Evolutionary conservation across 768 basidiomycete species (phyloP), one percentile per base, ranked within the genome.

Genomic region (Suillus cothurnatus): DNA sequence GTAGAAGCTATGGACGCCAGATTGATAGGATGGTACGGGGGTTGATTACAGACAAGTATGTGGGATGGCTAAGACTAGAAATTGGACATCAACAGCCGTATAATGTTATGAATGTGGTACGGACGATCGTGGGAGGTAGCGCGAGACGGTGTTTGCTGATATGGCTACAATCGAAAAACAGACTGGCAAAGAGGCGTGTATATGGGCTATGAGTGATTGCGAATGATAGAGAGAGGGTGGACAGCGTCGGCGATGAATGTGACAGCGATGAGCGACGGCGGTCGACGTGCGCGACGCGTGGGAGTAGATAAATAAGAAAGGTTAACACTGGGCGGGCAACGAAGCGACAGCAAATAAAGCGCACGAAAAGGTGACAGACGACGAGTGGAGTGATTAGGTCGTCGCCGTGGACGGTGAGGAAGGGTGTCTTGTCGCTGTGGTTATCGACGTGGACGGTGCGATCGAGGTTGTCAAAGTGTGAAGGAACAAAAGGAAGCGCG

Each of bases 1-100:
- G 71, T 68, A 26, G 74, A 71, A 70, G 65, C 68, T 56, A 43
- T 69, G 74, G 82, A 76, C 78, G 85, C 85, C 85, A 86, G 84
- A 71, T 72, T 84, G 85, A 76, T 78, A 64, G 65, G 28, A 58
- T 26, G 53, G 49, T 32, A 65, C 36, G 70, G 4, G 59, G 43
- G 67, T 65, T 45, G 68, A 76, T 76, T 78, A 76, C 76, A 76
- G 59, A 66, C 63, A 70, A 71, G 34, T 74, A 68, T 73, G 66
- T 60, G 71, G 39, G 58, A 63, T 43, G 58, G 60, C 28, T 70
- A 66, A 74, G 72, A 67, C 72, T 70, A 76, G 67, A 72, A 73
- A 59, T 67, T 68, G 72, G 79, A 77, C 80, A 81, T 81, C 79
- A 81, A 81, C 81, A 81, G 76, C 77, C 81, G 64, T 72, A 67